Evolutionary conservation across 176 grass and related monocot species (phyloP), one percentile per base, ranked within the genome.

Genomic region (Aegilops tauschii): DNA sequence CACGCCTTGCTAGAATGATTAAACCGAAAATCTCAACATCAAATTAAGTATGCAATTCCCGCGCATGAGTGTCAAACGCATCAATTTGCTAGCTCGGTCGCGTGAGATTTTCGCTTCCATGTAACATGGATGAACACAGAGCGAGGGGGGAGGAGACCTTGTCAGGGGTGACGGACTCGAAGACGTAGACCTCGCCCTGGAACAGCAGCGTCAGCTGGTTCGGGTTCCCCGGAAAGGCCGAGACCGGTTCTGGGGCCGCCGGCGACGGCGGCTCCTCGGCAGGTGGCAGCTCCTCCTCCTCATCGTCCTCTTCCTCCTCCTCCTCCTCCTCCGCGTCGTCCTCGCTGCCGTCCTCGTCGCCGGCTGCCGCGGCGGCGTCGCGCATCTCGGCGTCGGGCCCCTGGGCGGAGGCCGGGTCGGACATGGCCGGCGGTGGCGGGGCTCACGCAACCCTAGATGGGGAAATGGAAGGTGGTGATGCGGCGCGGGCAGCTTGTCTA

Each of bases 121-220:
- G 56, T 31, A 80, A 27, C 30, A 78, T 0, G 40, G 18, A 83
- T 0, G 54, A 52, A 72, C 79, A 83, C 23, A 65, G 66, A 31
- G 14, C 76, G 5, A 39, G 80, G 20, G 82, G 5, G 39, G 81
- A 40, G 39, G 18, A 30, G 10, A 97, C 92, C 95, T 93, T 97
- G 2, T 97, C 95, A 9, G 90, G 90, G 8, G 96, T 94, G 79
- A 98, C 90, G 25, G 92, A 95, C 71, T 98, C 96, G 92, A 98
- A 98, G 61, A 98, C 93, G 82, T 94, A 98, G 21, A 98, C 92
- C 90, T 98, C 93, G 73, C 96, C 96, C 84, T 98, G 93, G 90
- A 98, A 98, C 77, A 96, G 82, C 65, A 98, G 92, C 58, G 93
- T 98, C 35, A 98, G 71, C 90, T 98, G 96, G 88, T 94, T 96